Conservation (phyloP, 1,139 yeast species). For the Scheffersomyces quercinus region DNA sequence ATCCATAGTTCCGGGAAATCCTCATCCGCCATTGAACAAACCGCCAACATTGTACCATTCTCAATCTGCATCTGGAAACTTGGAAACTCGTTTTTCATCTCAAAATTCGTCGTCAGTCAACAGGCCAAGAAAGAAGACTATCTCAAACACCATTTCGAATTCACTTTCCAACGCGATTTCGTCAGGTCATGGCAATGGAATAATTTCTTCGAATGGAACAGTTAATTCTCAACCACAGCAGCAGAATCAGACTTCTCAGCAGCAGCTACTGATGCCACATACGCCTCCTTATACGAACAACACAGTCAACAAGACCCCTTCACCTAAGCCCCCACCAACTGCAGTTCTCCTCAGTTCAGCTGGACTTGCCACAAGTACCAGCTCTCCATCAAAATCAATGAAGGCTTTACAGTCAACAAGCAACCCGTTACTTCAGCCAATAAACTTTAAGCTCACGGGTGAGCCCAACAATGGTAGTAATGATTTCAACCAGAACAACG, state of each 20-base stretch:
- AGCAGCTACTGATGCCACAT: slow-evolving; percentile 23
- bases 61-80: slow-evolving; percentile 47
- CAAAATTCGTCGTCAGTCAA: slow-evolving; percentile 15
- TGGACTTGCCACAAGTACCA: slow-evolving; percentile 18
- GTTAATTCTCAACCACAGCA: slow-evolving; percentile 1
- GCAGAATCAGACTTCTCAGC: slow-evolving; percentile 4
- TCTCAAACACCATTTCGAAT: slow-evolving; percentile 35
- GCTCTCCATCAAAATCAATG: slow-evolving; percentile 55
- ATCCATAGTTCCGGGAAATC: slow-evolving; percentile 12
- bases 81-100: slow-evolving; percentile 38
- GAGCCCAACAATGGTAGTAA: slow-evolving; percentile 1
- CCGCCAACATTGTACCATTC: slow-evolving; percentile 52
- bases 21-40: slow-evolving; percentile 40
- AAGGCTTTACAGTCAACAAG: slow-evolving; percentile 49
- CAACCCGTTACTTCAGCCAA: slow-evolving; percentile 60
- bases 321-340: slow-evolving; percentile 39
- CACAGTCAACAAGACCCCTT: slow-evolving; percentile 31
- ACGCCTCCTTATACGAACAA: slow-evolving; percentile 38
- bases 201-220: slow-evolving; percentile 1
- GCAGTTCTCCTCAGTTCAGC: slow-evolving; percentile 20
- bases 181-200: slow-evolving; percentile 2
- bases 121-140: slow-evolving; percentile 40
- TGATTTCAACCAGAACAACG: not conserved
- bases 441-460: slow-evolving; percentile 43
- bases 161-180: slow-evolving; percentile 8